A percentile compares a stretch with the other conserved stretches of the same genome.
phyloP scores from a whole-genome alignment of 371 early-diverging fungal genomes.

The Apophysomyces elegans region DNA sequence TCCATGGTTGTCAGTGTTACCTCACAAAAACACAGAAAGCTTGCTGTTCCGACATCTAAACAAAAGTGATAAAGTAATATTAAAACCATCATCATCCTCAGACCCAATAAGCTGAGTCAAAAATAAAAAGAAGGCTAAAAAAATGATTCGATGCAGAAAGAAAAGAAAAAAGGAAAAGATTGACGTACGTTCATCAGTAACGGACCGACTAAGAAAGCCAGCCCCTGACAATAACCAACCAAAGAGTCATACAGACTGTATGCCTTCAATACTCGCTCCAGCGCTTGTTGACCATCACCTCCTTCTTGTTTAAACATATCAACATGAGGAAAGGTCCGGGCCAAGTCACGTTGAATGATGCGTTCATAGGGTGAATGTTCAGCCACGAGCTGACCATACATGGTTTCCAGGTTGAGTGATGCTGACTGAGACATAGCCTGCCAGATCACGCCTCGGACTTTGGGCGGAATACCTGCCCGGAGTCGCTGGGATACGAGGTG shows the following conservation, averaged over 20 bases:
- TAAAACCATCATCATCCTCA: no score
- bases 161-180: conserved; percentile 12
- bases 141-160: not conserved
- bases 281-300: conserved; percentile 83
- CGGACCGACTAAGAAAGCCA: conserved; percentile 95
- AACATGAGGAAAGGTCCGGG: conserved; percentile 90
- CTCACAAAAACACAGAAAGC: conserved; percentile 87
- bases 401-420: conserved; percentile 75
- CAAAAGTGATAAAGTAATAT: not conserved
- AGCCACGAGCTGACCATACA: conserved; percentile 81
- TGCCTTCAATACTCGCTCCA: conserved; percentile 87
- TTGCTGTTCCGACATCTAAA: conserved; percentile 86
- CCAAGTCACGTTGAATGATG: conserved; percentile 88
- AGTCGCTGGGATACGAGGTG: conserved; percentile 72
- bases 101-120: not conserved
- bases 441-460: conserved; percentile 93
- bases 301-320: conserved; percentile 84
- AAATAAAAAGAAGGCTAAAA: no score
- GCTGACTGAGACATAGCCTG: conserved; percentile 88
- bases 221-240: conserved; percentile 97
- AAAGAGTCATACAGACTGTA: conserved; percentile 90
- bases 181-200: conserved; percentile 83
- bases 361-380: conserved; percentile 86
- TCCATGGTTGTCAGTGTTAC: conserved; percentile 13
- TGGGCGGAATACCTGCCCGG: conserved; percentile 81